Percentiles rank a stretch among this genome's conserved stretches.
Evolutionary conservation across 257 asterid genomes (phyloP).

Genomic region (Primulina eburnea): DNA sequence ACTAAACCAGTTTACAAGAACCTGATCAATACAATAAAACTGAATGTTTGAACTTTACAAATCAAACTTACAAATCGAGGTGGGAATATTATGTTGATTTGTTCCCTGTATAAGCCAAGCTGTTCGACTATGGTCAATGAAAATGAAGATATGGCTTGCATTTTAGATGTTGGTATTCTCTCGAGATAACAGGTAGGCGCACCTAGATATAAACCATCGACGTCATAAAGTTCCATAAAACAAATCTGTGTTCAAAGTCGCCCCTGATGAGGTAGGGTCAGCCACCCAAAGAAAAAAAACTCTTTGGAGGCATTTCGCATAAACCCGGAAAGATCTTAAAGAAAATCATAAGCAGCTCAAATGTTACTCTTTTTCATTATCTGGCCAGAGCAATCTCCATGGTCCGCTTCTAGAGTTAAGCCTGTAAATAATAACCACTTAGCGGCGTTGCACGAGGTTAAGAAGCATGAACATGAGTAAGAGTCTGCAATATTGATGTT

Average conservation of each 20-base stretch:
- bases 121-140: neutral
- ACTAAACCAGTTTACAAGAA: neutral
- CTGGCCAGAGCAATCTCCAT: slow-evolving; percentile 63
- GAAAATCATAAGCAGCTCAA: slow-evolving; percentile 26
- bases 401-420: slow-evolving; percentile 73
- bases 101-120: neutral
- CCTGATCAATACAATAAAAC: neutral
- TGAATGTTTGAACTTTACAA: slow-evolving; percentile 2
- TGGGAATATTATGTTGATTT: neutral
- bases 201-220: neutral
- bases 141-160: neutral
- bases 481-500: slow-evolving; percentile 5
- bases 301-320: slow-evolving; percentile 4
- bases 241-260: slow-evolving; percentile 26
- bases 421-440: slow-evolving; percentile 41
- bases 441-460: neutral
- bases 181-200: neutral
- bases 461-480: neutral
- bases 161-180: neutral
- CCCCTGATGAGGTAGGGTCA: slow-evolving; percentile 24
- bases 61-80: slow-evolving; percentile 9
- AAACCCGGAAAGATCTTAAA: slow-evolving; percentile 3
- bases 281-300: slow-evolving; percentile 13
- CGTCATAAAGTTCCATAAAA: neutral
- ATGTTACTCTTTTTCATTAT: slow-evolving; percentile 39